Base-by-base conservation (phyloP, 371 early-diverging fungal species). In the Sporodiniella umbellata region DNA sequence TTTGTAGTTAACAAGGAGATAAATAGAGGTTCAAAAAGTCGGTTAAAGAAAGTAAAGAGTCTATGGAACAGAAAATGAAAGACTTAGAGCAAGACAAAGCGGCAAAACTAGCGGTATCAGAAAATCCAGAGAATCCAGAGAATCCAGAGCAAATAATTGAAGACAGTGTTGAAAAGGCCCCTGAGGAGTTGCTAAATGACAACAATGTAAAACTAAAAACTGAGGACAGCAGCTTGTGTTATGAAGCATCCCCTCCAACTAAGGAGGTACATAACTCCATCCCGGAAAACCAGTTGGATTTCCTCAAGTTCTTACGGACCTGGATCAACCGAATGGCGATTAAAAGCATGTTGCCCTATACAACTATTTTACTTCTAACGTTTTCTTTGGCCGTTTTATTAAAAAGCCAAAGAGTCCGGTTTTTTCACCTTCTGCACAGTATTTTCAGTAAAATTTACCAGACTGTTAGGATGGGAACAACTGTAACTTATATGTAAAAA, bases 391-490 rank as follows among this genome's bases (percentile, higher is more conserved):
- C 69, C 30, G 61, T 60, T 8, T 15, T 65, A 10, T 33, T 65
- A 17, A 57, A 56, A 30, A 53, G 62, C 0, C 56, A 53, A 18
- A 59, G 63, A 25, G 45, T 52, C 1, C 48, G 48, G 25, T 37
- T 65, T 22, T 48, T 60, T 23, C 42, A 48, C 8, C 57, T 58
- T 8, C 26, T 63, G 4, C 56, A 60, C 39, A 39, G 25, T 2
- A 22, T 58, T 6, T 43, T 69, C 18, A 51, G 31, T 12, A 72
- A 72, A 39, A 7, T 72, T 33, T 72, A 62, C 63, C 65, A 62
- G 30, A 72, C 72, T 1, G 38, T 66, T 24, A 57, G 57, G 30
- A 70, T 70, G 71, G 75, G 75, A 4, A 74, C 75, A 19, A 70
- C 68, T 44, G 71, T 74, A 0, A 74, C 75, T 24, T 70, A 74